Percentiles rank a stretch among this genome's conserved stretches.
Conservation (phyloP, 2,329 filamentous ascomycete genomes). For the Penicillium sp. region DNA sequence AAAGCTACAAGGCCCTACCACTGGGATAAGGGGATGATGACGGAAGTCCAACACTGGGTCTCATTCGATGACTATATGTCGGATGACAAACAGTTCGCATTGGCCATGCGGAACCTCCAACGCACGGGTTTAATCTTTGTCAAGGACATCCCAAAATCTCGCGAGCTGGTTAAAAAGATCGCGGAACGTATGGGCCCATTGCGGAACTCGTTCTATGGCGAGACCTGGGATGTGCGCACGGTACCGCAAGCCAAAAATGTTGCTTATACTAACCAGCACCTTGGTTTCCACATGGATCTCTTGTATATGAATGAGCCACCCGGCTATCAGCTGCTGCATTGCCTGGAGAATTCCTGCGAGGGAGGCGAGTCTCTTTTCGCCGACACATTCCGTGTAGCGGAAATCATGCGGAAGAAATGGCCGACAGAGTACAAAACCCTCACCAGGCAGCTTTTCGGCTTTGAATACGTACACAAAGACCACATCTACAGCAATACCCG, state of each 20-base stretch:
- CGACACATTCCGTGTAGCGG: conserved; percentile 69
- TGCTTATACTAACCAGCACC: conserved; percentile 79
- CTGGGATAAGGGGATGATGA: conserved; percentile 49
- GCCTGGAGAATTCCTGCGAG: conserved; percentile 75
- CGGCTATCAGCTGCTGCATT: conserved; percentile 85
- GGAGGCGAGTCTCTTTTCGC: conserved; percentile 88
- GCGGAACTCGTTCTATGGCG: conserved; percentile 87
- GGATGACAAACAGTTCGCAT: conserved; percentile 60
- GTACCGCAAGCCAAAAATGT: conserved; percentile 87
- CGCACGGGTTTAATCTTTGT: conserved; percentile 77
- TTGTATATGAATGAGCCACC: conserved; percentile 82
- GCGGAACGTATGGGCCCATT: conserved; percentile 75
- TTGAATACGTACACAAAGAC: conserved; percentile 70
- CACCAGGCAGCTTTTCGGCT: conserved; percentile 54
- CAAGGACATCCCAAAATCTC: conserved; percentile 70
- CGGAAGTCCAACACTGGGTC: conserved; percentile 56
- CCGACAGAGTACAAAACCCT: conserved; percentile 42
- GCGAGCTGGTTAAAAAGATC: conserved; percentile 68
- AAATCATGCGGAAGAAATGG: conserved; percentile 17
- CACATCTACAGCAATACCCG: conserved; percentile 65
- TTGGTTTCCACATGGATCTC: conserved; percentile 92
- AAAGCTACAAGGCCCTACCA: conserved; percentile 34
- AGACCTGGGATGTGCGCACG: conserved; percentile 85
- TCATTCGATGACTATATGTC: conserved; percentile 74
- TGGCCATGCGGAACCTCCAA: conserved; percentile 66